Evolutionary conservation across 108 stramenopile genomes (phyloP).

Genomic region (Skeletonema menzelii): DNA sequence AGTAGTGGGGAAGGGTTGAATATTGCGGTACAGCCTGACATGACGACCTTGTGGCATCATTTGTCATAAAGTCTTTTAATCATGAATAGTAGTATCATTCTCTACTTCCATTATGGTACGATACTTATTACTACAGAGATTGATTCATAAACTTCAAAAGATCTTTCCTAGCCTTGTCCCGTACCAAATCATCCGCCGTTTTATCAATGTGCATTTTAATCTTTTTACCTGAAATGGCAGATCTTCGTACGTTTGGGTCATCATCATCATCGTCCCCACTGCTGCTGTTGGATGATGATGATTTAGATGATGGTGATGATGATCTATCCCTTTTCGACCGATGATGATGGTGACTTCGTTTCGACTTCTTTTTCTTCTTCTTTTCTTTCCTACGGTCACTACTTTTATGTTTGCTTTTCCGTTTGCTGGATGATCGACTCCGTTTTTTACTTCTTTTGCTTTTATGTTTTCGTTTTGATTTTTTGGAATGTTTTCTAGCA

Average conservation of each 20-base stretch:
- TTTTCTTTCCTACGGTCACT: slow-evolving; percentile 27
- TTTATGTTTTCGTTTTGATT: slow-evolving; percentile 8
- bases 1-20: neutral
- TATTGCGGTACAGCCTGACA: slow-evolving; percentile 27
- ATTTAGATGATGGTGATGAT: slow-evolving; percentile 6
- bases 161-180: slow-evolving; percentile 75
- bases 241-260: slow-evolving; percentile 53
- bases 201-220: slow-evolving; percentile 87
- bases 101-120: neutral
- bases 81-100: too few relatives aligned
- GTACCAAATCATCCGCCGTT: slow-evolving; percentile 74
- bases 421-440: slow-evolving; percentile 8
- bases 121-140: slow-evolving; percentile 41
- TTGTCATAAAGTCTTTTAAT: neutral
- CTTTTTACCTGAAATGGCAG: slow-evolving; percentile 79
- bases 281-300: slow-evolving; percentile 3
- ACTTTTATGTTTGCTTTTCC: slow-evolving; percentile 20
- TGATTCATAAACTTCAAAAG: slow-evolving; percentile 85
- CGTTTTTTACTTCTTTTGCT: slow-evolving; percentile 13
- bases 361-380: slow-evolving; percentile 5
- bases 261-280: slow-evolving; percentile 39
- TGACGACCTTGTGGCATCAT: slow-evolving; percentile 22
- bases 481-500: slow-evolving; percentile 5
- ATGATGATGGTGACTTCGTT: slow-evolving; percentile 8
- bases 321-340: slow-evolving; percentile 10